Evolutionary conservation across 805 yeast species (phyloP), one percentile per base, ranked within the genome.

Genomic region (Zygosaccharomyces lentus): DNA sequence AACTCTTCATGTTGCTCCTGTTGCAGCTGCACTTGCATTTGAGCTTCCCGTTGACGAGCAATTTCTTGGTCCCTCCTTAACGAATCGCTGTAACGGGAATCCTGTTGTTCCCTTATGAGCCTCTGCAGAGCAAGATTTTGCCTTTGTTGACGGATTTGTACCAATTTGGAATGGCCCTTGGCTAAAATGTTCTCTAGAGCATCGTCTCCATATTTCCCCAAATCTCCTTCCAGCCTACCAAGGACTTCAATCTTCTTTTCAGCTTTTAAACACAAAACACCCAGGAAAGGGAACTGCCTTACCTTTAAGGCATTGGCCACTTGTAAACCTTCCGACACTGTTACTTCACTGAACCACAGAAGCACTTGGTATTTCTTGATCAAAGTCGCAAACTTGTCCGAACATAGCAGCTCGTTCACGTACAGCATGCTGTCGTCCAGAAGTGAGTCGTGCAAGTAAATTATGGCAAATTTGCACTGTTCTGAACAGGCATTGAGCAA

Each of bases 321-420:
- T 56, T 87, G 95, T 58, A 78, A 81, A 1, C 91, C 87, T 63
- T 91, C 98, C 16, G 89, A 79, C 46, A 81, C 80, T n/a, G 77
- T 75, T 19, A 84, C 77, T 59, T 87, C 83, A 7, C 96, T 96
- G 34, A 90, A 95, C 98, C 98, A 91, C 1, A 87, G 66, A 2
- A 87, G 53, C 2, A 82, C 61, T 37, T 85, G 75, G 38, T 73
- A 75, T 16, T 76, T 74, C 16, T 66, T 67, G 43, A 80, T 58
- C 55, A 73, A 70, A 30, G 70, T 63, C 10, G 77, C 66, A 44
- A 86, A 78, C 21, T 62, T 64, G 2, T 71, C 74, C 48, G 77
- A 71, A 35, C 80, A 67, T 38, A 88, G 61, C 2, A 87, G 74
- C 9, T 73, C 73, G 10, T 72, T 64, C 40, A 82, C 75, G 50